Percentiles rank a stretch among this genome's conserved stretches.
These are phyloP conservation scores for Salix koriyanagi DNA, from an alignment of 345 rosid genomes.

Conservation along the genomic window DNA sequence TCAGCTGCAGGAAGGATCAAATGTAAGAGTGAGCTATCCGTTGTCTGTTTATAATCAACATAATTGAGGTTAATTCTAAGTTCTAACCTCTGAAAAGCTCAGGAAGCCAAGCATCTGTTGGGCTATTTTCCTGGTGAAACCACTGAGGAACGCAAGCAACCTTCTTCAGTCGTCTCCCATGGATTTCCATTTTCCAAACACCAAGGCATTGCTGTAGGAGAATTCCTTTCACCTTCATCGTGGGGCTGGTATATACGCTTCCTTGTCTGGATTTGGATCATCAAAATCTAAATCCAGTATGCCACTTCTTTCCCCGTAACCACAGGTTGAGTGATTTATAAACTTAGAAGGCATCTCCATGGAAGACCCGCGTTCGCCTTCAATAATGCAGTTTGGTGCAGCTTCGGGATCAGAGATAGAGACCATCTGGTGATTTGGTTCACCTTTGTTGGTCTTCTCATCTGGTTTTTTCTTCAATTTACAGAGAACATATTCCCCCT, in stretches of 20 bases:
- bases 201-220: background rate
- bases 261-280: background rate
- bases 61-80: background rate
- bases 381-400: background rate
- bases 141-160: background rate
- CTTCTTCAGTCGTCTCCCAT: background rate
- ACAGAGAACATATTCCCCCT: conserved; percentile 25
- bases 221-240: background rate
- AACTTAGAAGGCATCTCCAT: background rate
- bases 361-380: background rate
- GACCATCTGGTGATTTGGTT: background rate
- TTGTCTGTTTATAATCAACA: background rate
- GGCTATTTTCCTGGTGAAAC: background rate
- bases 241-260: background rate
- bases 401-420: background rate
- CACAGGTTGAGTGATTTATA: background rate
- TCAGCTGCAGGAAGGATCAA: background rate
- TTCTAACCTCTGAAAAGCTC: background rate
- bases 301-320: background rate
- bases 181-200: background rate
- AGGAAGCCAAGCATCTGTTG: background rate
- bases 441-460: background rate
- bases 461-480: conserved; percentile 26
- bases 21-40: background rate
- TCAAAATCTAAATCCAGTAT: background rate